A percentile compares a stretch with the other conserved stretches of the same genome.
phyloP scores from a whole-genome alignment of 345 rosid genomes.

The Isatis tinctoria region DNA sequence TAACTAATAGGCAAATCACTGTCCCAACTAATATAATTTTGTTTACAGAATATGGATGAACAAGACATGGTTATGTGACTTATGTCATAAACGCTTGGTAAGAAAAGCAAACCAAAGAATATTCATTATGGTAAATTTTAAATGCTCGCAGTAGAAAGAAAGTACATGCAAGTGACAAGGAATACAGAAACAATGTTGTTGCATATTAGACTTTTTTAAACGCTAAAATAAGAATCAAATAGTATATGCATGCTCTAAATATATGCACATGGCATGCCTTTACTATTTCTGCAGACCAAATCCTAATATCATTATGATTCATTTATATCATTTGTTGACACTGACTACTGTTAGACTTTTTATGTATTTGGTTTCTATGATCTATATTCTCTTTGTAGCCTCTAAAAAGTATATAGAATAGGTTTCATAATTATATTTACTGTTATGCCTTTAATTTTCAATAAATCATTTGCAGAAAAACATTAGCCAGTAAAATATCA shows the following conservation, averaged over 20 bases:
- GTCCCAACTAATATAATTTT: neutral
- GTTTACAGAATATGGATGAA: neutral
- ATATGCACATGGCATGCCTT: conserved; percentile 22
- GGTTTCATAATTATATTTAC: neutral
- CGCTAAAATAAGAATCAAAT: neutral
- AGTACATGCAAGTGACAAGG: conserved; percentile 11
- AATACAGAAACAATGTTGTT: neutral
- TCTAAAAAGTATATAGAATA: neutral
- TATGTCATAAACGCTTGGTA: neutral
- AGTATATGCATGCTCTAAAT: neutral
- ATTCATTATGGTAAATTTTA: neutral
- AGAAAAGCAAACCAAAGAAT: neutral
- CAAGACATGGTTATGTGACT: neutral
- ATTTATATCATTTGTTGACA: conserved; percentile 15
- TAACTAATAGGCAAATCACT: conserved; percentile 17
- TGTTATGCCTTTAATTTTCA: neutral
- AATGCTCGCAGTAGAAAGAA: neutral
- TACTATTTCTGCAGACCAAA: conserved; percentile 27
- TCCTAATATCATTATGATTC: conserved; percentile 23
- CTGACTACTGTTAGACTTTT: conserved; percentile 22
- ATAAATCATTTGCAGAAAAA: neutral
- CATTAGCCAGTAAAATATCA: neutral
- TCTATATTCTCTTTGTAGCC: conserved; percentile 23
- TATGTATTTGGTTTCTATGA: neutral
- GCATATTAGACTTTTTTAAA: neutral